Evolutionary conservation across 805 yeast species (phyloP).

Genomic region (Ogataea ramenticola): DNA sequence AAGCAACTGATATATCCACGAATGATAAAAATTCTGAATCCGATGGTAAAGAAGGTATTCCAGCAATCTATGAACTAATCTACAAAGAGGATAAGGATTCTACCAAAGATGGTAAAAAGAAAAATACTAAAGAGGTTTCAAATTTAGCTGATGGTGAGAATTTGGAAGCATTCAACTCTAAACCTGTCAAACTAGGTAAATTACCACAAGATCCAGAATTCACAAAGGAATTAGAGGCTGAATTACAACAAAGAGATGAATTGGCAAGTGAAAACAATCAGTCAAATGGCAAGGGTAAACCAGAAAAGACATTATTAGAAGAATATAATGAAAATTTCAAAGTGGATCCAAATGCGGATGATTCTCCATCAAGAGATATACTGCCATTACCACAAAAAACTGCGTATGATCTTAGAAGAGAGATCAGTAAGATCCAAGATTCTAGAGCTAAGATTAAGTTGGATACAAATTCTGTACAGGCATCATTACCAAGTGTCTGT

Average conservation of each 20-base stretch:
- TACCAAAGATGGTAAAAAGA: slow-evolving; percentile 7
- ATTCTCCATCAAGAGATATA: slow-evolving; percentile 65
- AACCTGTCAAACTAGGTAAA: slow-evolving; percentile 72
- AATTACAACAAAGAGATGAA: slow-evolving; percentile 73
- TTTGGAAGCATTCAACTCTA: slow-evolving; percentile 57
- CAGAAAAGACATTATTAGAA: slow-evolving; percentile 43
- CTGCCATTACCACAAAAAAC: slow-evolving; percentile 85
- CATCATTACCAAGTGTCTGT: slow-evolving; percentile 88
- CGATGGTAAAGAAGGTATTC: slow-evolving; percentile 46
- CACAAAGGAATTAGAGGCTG: slow-evolving; percentile 76
- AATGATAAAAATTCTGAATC: slow-evolving; percentile 37
- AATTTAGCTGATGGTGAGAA: slow-evolving; percentile 20
- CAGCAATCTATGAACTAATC: slow-evolving; percentile 30
- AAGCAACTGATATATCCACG: slow-evolving; percentile 29
- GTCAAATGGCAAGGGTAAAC: not conserved
- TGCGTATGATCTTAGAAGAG: slow-evolving; percentile 70
- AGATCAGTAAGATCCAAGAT: slow-evolving; percentile 74
- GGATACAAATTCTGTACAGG: slow-evolving; percentile 62
- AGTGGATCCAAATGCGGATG: slow-evolving; percentile 43
- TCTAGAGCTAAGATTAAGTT: slow-evolving; percentile 67
- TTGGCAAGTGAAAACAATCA: slow-evolving; percentile 21
- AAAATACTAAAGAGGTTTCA: slow-evolving; percentile 10
- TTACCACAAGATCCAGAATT: slow-evolving; percentile 84
- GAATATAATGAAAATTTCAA: slow-evolving; percentile 56
- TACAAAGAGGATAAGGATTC: slow-evolving; percentile 16